These are phyloP conservation scores for Conticribra guillardii DNA, from an alignment of 108 stramenopile genomes.

Conservation along the genomic window DNA sequence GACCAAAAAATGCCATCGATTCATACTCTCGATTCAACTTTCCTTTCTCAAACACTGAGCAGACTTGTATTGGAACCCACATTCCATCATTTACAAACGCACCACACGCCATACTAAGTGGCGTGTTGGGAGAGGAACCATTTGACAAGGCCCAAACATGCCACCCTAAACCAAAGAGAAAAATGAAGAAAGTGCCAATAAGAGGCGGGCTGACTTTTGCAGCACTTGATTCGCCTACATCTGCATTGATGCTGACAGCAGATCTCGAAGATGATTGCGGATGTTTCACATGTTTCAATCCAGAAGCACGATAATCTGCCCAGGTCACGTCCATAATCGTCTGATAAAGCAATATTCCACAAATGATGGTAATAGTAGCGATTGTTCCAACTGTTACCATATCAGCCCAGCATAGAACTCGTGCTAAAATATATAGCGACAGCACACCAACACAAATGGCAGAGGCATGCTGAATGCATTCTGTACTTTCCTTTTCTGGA, in stretches of 20 bases:
- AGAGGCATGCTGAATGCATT: slow-evolving; percentile 11
- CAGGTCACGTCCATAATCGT: slow-evolving; percentile 43
- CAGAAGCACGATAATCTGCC: slow-evolving; percentile 21
- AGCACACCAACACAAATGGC: slow-evolving; percentile 1
- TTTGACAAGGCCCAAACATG: slow-evolving; percentile 6
- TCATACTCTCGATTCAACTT: slow-evolving; percentile 6
- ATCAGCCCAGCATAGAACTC: slow-evolving; percentile 14
- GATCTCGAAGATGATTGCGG: background rate
- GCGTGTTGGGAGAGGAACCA: background rate
- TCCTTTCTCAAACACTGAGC: slow-evolving; percentile 1
- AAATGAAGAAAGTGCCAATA: slow-evolving; percentile 39
- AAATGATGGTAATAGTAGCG: slow-evolving; percentile 25
- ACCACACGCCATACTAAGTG: slow-evolving; percentile 21
- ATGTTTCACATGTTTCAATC: background rate
- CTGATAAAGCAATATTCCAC: slow-evolving; percentile 42
- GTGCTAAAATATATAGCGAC: slow-evolving; percentile 17
- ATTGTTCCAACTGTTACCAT: slow-evolving; percentile 23
- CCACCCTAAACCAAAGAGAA: slow-evolving; percentile 22
- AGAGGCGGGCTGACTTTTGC: slow-evolving; percentile 42
- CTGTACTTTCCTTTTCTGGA: slow-evolving; percentile 33
- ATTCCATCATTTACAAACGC: slow-evolving; percentile 38
- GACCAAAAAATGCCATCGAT: slow-evolving; percentile 14
- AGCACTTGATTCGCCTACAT: slow-evolving; percentile 20
- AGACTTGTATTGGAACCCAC: slow-evolving; percentile 47
- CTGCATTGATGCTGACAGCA: background rate